Evolutionary conservation across 768 basidiomycete genomes (phyloP), one percentile per base, ranked within the genome.

Genomic region (Melanogaster broomeanus): DNA sequence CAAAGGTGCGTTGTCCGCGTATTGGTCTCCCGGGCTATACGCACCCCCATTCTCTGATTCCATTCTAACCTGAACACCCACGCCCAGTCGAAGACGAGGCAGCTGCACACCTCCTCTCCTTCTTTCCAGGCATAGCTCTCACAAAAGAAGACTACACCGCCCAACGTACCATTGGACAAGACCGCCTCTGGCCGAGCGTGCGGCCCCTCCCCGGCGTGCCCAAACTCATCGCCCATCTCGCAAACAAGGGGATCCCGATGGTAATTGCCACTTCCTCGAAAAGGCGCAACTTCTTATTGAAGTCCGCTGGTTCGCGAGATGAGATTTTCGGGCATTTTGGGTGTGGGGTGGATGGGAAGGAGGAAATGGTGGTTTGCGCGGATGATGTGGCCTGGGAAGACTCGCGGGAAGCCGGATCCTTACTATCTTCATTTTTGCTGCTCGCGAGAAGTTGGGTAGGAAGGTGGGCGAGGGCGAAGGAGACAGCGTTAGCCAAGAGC

Each of bases 371-470:
- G 34, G 77, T 93, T 8, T 93, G 91, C 61, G 84, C 77, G 24
- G 87, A 93, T 55, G 90, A 91, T 59, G 68, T 65, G n/a, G 64
- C 74, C n/a, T 55, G 73, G 77, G 34, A 71, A 72, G 45, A 78
- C 84, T 60, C 70, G 71, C 25, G 85, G 87, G n/a, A 95, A 95
- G 68, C 92, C 92, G 0, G 74, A 76, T 25, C 90, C 92, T 16
- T 91, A 92, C 62, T n/a, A 83, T 92, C 31, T 95, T 93, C 65
- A 72, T 94, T 31, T 74, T 75, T 8, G 86, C 90, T 11, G 92
- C 92, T 24, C 74, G 77, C 45, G 75, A 77, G 53, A 70, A 82
- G 48, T 67, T 90, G 39, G 77, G 77, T 11, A 74, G 73, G 30
- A 65, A 78, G 18, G 85, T 90, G 0, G 87, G 88, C 3, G 74